Evolutionary conservation across 2,329 filamentous ascomycete genomes (phyloP).

Genomic region (Dactylonectria macrodidyma): DNA sequence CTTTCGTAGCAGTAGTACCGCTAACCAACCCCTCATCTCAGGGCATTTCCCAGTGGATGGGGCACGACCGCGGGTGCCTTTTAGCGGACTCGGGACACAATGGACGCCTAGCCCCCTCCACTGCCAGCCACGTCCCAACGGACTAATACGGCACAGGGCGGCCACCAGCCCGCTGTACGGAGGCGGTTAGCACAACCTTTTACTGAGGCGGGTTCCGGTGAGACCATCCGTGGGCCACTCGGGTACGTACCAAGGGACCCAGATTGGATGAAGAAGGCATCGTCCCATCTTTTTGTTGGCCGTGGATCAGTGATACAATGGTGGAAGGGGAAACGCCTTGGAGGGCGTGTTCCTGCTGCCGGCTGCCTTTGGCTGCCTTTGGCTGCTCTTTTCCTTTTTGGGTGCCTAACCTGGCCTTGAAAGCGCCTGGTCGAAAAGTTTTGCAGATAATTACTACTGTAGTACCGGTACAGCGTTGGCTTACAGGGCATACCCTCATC

Average conservation of each 20-base stretch:
- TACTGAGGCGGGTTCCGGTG: background rate
- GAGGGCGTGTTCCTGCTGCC: background rate
- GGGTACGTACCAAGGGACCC: constrained; percentile 17
- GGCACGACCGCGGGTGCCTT: background rate
- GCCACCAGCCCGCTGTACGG: background rate
- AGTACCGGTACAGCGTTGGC: background rate
- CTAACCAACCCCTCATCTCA: constrained; percentile 9
- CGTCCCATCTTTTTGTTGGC: constrained; percentile 13
- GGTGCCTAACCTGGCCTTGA: background rate
- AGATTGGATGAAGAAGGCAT: constrained; percentile 21
- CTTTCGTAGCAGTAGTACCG: background rate
- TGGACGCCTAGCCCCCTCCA: background rate
- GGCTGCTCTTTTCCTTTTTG: background rate
- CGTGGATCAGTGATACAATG: constrained; percentile 4
- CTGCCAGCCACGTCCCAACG: constrained; percentile 16
- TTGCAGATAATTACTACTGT: too few relatives aligned
- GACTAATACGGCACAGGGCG: constrained; percentile 5
- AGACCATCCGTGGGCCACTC: constrained; percentile 17
- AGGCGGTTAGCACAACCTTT: constrained; percentile 9
- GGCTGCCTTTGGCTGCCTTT: background rate
- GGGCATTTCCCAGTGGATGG: background rate
- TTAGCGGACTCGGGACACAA: background rate
- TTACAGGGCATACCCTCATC: background rate
- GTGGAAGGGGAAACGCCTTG: background rate
- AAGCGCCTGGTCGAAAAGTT: background rate